A percentile compares a stretch with the other conserved stretches of the same genome.
Evolutionary conservation across 306 rosid species (phyloP).

Genomic region (Vachellia pachyceras): DNA sequence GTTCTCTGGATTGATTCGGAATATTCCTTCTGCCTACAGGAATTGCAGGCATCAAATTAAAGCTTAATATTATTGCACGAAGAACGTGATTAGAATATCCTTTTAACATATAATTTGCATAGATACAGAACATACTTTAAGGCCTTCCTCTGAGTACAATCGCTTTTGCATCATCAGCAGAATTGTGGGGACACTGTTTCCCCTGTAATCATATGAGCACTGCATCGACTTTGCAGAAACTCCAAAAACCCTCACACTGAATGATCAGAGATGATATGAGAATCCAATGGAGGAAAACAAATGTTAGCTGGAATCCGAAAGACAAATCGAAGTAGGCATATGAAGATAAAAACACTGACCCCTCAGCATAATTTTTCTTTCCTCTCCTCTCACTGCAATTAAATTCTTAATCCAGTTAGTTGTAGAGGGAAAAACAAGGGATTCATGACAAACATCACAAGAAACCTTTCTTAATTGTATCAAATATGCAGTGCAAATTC

Average conservation of each 20-base stretch:
- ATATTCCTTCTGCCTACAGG: conserved; percentile 92
- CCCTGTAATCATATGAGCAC: conserved; percentile 83
- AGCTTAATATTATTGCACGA: conserved; percentile 20
- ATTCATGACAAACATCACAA: conserved; percentile 18
- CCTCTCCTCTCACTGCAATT: not conserved
- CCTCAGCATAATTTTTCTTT: not conserved
- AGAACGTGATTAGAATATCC: not conserved
- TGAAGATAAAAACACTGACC: not conserved
- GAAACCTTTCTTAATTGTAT: not conserved
- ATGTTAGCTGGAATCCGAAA: not conserved
- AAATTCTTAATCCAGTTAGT: not conserved
- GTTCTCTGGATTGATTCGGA: conserved; percentile 86
- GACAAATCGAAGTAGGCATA: not conserved
- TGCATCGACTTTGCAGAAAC: conserved; percentile 99
- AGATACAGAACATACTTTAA: conserved; percentile 56
- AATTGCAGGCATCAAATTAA: conserved; percentile 38
- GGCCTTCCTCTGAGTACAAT: conserved; percentile 84
- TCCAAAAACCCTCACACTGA: conserved; percentile 93
- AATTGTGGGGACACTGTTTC: conserved; percentile 93
- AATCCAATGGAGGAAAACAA: not conserved
- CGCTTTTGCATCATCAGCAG: conserved; percentile 92
- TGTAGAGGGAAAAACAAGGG: not conserved
- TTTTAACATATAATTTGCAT: not conserved
- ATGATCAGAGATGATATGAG: not conserved
- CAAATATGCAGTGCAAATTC: not conserved